Evolutionary conservation across 129 eudicot species (phyloP).

Genomic region (Flaveria ramosissima): DNA sequence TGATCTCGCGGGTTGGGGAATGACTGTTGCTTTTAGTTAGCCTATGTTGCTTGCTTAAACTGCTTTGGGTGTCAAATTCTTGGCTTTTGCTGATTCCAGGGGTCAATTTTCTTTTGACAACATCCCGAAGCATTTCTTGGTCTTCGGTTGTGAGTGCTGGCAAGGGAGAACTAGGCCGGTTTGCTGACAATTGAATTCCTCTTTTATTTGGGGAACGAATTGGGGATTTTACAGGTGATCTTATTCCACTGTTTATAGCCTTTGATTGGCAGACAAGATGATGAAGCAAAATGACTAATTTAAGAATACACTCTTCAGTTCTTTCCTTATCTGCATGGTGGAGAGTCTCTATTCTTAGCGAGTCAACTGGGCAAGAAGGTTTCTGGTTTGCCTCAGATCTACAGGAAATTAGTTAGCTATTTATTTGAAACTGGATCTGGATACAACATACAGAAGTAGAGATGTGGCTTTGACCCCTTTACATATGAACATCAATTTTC

Average conservation of each 20-base stretch:
- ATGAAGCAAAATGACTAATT: slow-evolving; percentile 87
- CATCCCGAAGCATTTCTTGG: slow-evolving; percentile 77
- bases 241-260: slow-evolving; percentile 51
- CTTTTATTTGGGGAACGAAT: slow-evolving; percentile 80
- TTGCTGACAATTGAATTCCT: slow-evolving; percentile 47
- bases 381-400: slow-evolving; percentile 78
- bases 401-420: neutral
- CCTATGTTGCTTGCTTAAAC: slow-evolving; percentile 62
- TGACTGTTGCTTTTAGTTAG: slow-evolving; percentile 88
- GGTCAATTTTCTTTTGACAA: slow-evolving; percentile 76
- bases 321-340: slow-evolving; percentile 86
- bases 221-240: slow-evolving; percentile 88
- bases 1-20: slow-evolving; percentile 62
- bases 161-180: slow-evolving; percentile 48
- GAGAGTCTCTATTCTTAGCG: slow-evolving; percentile 80
- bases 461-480: neutral
- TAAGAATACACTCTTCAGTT: slow-evolving; percentile 80
- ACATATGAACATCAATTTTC: neutral
- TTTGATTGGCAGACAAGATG: slow-evolving; percentile 74
- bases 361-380: slow-evolving; percentile 65
- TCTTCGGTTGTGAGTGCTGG: slow-evolving; percentile 76
- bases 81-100: slow-evolving; percentile 96
- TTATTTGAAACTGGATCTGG: slow-evolving; percentile 5
- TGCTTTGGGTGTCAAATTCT: slow-evolving; percentile 65
- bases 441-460: neutral